phyloP scores from a whole-genome alignment of 176 grass and related monocot genomes.

The Rhynchospora tenuis region DNA sequence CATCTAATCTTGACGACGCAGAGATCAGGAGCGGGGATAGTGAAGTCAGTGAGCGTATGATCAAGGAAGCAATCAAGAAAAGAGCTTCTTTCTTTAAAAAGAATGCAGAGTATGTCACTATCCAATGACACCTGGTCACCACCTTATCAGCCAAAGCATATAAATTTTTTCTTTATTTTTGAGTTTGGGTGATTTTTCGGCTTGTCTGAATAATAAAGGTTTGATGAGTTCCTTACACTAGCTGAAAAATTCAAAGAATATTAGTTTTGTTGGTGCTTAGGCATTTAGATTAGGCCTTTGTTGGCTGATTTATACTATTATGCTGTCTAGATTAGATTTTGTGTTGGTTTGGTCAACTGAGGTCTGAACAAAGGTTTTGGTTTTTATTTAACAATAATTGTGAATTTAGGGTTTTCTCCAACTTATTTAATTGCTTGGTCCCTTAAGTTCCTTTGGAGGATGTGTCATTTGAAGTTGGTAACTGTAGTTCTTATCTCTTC shows the following conservation, averaged over 20 bases:
- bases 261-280: neutral
- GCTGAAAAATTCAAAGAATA: neutral
- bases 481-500: neutral
- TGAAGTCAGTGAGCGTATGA: conserved; percentile 55
- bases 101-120: conserved; percentile 70
- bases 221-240: neutral
- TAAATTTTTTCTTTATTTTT: neutral
- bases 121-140: neutral
- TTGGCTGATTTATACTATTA: neutral
- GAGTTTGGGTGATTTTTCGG: neutral
- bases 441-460: neutral
- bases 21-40: conserved; percentile 26
- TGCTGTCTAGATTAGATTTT: neutral
- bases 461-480: neutral
- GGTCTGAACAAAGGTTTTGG: neutral
- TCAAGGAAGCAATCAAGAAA: conserved; percentile 62
- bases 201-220: neutral
- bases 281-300: neutral
- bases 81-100: conserved; percentile 69
- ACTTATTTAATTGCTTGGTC: neutral
- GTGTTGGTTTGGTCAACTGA: neutral
- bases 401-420: neutral
- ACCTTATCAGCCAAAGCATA: neutral
- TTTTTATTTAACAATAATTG: neutral
- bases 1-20: conserved; percentile 29